Evolutionary conservation across 1,139 yeast genomes (phyloP).

Genomic region (Hansenula lynferdii): DNA sequence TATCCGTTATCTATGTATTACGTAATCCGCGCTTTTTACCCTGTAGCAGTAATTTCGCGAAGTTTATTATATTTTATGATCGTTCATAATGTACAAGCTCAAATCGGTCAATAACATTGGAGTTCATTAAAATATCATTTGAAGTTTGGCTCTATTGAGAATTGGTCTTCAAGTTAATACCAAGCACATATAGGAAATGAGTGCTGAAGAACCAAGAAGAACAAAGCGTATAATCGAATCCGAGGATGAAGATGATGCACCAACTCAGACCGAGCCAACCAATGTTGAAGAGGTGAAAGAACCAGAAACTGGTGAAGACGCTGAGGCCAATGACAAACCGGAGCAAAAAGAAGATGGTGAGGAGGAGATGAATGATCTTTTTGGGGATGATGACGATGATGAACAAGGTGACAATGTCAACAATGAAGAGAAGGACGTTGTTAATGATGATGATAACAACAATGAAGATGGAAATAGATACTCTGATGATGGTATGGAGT

Average conservation of each 20-base stretch:
- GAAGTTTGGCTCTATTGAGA: no score
- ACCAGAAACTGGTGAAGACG: constrained; percentile 14
- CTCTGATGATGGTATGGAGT: constrained; percentile 26
- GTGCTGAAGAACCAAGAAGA: constrained; percentile 1
- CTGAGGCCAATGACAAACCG: constrained; percentile 16
- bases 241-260: constrained; percentile 1
- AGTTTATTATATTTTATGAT: no score
- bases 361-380: constrained; percentile 33
- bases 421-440: constrained; percentile 15
- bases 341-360: constrained; percentile 29
- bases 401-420: constrained; percentile 23
- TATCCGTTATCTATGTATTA: no score
- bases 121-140: no score
- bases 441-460: constrained; percentile 18
- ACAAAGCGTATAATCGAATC: background rate
- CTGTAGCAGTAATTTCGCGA: no score
- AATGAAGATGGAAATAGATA: constrained; percentile 30
- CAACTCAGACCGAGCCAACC: background rate
- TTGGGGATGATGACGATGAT: constrained; percentile 46
- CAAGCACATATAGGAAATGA: no score
- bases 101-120: no score
- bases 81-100: no score
- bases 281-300: constrained; percentile 18
- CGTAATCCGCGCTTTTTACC: no score
- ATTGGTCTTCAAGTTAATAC: no score